Evolutionary conservation across 352 stramenopile species (phyloP), one percentile per base, ranked within the genome.

Genomic region (Globisporangium abappressorium): DNA sequence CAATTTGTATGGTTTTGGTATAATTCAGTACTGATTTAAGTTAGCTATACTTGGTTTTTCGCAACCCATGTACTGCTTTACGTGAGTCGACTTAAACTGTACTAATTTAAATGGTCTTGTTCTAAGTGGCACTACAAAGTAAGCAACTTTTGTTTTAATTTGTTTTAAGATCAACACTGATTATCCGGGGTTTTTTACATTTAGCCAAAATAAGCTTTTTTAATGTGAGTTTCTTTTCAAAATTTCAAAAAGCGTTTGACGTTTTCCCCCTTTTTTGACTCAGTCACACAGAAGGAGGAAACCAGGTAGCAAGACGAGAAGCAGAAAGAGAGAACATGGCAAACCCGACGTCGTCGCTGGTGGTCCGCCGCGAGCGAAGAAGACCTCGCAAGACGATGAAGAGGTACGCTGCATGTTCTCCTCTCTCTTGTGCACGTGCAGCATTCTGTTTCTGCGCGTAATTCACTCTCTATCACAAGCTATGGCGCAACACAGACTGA

Each of bases 311-410:
- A 36, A 8, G 12, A 36, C 26, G 3, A 54, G 38, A 34, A 43
- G 24, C 18, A 36, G 20, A 14, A 1, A 34, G 30, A 8, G 18
- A 15, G n/a, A 61, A 18, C 1, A 70, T 70, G 65, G 65, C 65
- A 41, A 28, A 26, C 12, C 58, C 58, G 38, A 22, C 65, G 54
- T 60, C 82, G 53, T 76, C 82, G n/a, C 70, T 91, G 20, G 81
- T 91, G 43, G 74, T 91, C 22, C 79, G 78, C 22, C 80, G 82
- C 38, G 81, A 91, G 56, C 89, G 84, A 62, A 77, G 81, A 41
- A 73, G 78, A 51, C 79, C 74, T 33, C 77, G 78, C n/a, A 79
- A 81, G 64, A 70, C 64, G 11, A 24, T 34, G 11, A 72, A 75
- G 12, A 80, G 73, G 82, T 90, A 12, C 41, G 74, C 62, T 18